Base-by-base conservation (phyloP, 192 early-diverging fungal species). In the Lobulomyces angularis region DNA sequence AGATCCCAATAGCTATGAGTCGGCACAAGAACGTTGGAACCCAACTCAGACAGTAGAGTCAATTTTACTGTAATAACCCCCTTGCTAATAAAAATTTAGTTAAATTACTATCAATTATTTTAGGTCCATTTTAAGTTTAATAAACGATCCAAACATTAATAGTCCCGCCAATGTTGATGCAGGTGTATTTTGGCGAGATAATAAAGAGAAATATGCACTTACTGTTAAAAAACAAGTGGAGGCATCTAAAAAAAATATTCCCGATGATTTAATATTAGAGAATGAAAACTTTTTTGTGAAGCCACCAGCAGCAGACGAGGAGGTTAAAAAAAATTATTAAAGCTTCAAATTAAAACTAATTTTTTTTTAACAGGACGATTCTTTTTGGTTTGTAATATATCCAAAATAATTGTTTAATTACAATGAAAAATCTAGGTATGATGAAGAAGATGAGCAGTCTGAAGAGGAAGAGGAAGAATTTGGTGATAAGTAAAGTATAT, bases 21-120 rank as follows among this genome's bases (percentile, higher is more conserved):
- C 53, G 28, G 78, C 81, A 6, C 69, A 68, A 30, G 81, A 86
- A 62, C 74, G 83, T 39, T 86, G 83, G 83, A 86, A 83, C 55
- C 83, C 83, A 6, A 82, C 81, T 20, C 83, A 84, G 38, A 44
- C 46, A 12, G 65, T 73, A 20, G 70, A 73, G 41, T 59, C 54
- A 23, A 65, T 73, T 17, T 49, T 73, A 17, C 40, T 73, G 17
- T n/a, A n/a, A n/a, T n/a, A n/a, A n/a, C n/a, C n/a, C n/a, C n/a
- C n/a, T n/a, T n/a, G n/a, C n/a, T n/a, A n/a, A n/a, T n/a, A n/a
- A n/a, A n/a, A n/a, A n/a, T n/a, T n/a, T n/a, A n/a, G n/a, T n/a
- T n/a, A n/a, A n/a, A n/a, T n/a, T n/a, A n/a, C n/a, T n/a, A n/a
- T n/a, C n/a, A n/a, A 37, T 37, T 37, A 24, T n/a, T n/a, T 43